phyloP scores from a whole-genome alignment of 2,329 filamentous ascomycete genomes.

The Penicillium verrucosum region DNA sequence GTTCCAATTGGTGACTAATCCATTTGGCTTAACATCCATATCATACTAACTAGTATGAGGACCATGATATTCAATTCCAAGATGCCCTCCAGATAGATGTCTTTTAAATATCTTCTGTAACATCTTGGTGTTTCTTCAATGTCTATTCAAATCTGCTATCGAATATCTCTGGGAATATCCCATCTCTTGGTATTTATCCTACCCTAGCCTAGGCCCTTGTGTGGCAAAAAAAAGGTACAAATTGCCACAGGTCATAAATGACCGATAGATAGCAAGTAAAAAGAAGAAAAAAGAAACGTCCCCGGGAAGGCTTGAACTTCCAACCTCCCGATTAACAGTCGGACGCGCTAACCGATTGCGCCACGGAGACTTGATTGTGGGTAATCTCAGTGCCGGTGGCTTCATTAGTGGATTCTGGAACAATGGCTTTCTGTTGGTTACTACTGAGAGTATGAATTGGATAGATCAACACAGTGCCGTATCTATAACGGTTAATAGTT shows the following conservation, averaged over 20 bases:
- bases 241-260: neutral
- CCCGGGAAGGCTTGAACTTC: slow-evolving; percentile 43
- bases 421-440: neutral
- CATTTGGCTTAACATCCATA: too few relatives aligned
- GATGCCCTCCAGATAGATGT: too few relatives aligned
- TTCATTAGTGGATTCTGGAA: neutral
- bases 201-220: neutral
- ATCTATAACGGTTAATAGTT: too few relatives aligned
- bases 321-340: slow-evolving; percentile 39
- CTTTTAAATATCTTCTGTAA: neutral
- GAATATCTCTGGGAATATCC: neutral
- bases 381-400: neutral
- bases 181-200: neutral
- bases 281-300: slow-evolving; percentile 24
- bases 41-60: neutral
- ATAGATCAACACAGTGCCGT: neutral
- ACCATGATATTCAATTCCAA: too few relatives aligned
- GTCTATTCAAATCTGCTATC: neutral
- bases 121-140: neutral
- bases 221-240: neutral
- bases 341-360: slow-evolving; percentile 38
- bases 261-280: neutral
- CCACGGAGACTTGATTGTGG: slow-evolving; percentile 26
- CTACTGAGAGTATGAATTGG: neutral
- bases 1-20: too few relatives aligned